Conservation (phyloP, 2,329 filamentous ascomycete species). For the Fusarium sp. region DNA sequence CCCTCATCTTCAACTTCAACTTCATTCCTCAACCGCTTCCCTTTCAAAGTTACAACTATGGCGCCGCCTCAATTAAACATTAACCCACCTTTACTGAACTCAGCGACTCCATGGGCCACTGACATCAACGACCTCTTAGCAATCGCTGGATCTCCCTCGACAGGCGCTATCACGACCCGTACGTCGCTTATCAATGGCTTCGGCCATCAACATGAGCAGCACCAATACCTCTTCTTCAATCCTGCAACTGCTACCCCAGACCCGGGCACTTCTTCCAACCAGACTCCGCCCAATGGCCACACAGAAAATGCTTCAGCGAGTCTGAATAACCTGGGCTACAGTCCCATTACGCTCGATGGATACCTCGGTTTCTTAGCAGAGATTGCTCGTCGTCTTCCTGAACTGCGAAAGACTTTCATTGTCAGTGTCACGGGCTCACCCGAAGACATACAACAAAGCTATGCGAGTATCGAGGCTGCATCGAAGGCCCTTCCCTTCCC, state of each 20-base stretch:
- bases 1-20: not conserved
- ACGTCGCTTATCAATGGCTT: conserved; percentile 75
- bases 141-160: conserved; percentile 69
- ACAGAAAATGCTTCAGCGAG: conserved; percentile 50
- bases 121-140: conserved; percentile 66
- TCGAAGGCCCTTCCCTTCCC: conserved; percentile 55
- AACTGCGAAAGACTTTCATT: conserved; percentile 66
- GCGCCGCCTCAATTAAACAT: conserved; percentile 55
- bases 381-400: conserved; percentile 47
- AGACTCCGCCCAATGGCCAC: conserved; percentile 16
- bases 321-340: conserved; percentile 80
- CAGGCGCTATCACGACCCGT: conserved; percentile 78
- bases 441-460: conserved; percentile 65
- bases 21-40: no score
- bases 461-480: conserved; percentile 55
- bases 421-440: conserved; percentile 75
- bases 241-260: conserved; percentile 43
- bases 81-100: conserved; percentile 75
- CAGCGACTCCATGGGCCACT: conserved; percentile 80
- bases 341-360: conserved; percentile 65
- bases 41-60: conserved; percentile 1
- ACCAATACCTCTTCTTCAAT: conserved; percentile 75
- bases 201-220: conserved; percentile 64
- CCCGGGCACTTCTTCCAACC: conserved; percentile 32
- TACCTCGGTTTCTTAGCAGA: conserved; percentile 68